A percentile compares a stretch with the other conserved stretches of the same genome.
These are phyloP conservation scores for Middelhovenomyces tepae DNA, from an alignment of 805 yeast genomes.

Conservation along the genomic window DNA sequence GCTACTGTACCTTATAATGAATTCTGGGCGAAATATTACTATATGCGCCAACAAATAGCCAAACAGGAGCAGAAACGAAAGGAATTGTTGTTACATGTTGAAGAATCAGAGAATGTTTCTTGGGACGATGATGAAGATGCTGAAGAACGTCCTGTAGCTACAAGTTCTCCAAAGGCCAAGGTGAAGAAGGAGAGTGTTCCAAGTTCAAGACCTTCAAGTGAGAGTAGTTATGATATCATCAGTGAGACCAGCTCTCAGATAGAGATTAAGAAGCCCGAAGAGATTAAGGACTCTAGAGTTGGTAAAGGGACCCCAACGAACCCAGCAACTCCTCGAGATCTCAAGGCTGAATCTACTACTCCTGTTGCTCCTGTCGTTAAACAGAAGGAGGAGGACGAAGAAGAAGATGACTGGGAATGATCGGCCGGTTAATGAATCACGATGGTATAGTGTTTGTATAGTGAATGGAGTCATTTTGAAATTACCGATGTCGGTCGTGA, in stretches of 20 bases:
- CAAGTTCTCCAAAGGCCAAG: not conserved
- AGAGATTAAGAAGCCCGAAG: too few species aligned
- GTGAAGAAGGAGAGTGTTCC: slow-evolving; percentile 19
- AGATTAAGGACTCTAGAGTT: too few species aligned
- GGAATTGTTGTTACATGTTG: slow-evolving; percentile 41
- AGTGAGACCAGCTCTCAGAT: slow-evolving; percentile 30
- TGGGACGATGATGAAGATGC: slow-evolving; percentile 33
- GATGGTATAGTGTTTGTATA: too few species aligned
- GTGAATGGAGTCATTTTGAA: too few species aligned
- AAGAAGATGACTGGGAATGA: too few species aligned
- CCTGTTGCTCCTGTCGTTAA: too few species aligned
- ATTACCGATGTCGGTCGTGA: too few species aligned
- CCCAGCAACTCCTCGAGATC: too few species aligned
- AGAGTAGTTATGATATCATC: slow-evolving; percentile 34
- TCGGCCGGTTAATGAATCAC: too few species aligned
- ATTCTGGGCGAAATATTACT: slow-evolving; percentile 73
- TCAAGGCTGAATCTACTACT: too few species aligned
- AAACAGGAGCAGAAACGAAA: slow-evolving; percentile 60
- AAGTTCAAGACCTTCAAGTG: slow-evolving; percentile 30
- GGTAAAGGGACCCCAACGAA: too few species aligned
- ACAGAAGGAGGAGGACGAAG: too few species aligned
- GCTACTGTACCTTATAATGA: slow-evolving; percentile 43
- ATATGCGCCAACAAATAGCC: slow-evolving; percentile 42
- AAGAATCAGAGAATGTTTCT: slow-evolving; percentile 32
- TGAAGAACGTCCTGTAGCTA: slow-evolving; percentile 30